Percentiles rank a stretch among this genome's conserved stretches.
Conservation (phyloP, 495 filamentous ascomycete species). For the Physcia stellaris region DNA sequence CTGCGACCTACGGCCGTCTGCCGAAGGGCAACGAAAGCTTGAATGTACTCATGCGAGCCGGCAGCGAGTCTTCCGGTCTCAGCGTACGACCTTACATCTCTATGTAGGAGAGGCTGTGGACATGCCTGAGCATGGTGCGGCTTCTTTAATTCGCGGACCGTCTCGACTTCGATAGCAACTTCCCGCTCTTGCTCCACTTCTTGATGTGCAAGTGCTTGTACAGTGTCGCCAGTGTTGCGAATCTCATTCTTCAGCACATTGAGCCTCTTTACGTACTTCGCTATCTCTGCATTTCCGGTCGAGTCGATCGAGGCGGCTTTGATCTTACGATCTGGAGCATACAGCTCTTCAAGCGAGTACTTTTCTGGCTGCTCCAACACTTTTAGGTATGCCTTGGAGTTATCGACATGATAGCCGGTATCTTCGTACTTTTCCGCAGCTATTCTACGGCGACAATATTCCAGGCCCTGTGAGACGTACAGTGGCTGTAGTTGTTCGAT, state of each 20-base stretch:
- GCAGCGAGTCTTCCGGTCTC: slow-evolving; percentile 18
- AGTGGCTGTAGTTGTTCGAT: slow-evolving; percentile 41
- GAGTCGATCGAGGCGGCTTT: slow-evolving; percentile 6
- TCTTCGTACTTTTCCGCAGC: slow-evolving; percentile 16
- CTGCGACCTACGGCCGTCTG: neutral
- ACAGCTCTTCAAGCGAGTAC: slow-evolving; percentile 33
- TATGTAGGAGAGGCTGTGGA: slow-evolving; percentile 24
- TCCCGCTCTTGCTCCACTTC: slow-evolving; percentile 36
- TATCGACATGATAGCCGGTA: slow-evolving; percentile 17
- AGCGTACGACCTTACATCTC: slow-evolving; percentile 24
- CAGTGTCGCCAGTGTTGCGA: slow-evolving; percentile 17
- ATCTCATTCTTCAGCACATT: slow-evolving; percentile 14
- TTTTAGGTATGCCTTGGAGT: slow-evolving; percentile 24
- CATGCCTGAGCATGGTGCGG: too few relatives aligned
- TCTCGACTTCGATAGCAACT: slow-evolving; percentile 26
- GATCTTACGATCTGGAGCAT: slow-evolving; percentile 17
- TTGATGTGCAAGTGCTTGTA: slow-evolving; percentile 25
- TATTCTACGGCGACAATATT: slow-evolving; percentile 34
- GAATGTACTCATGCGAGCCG: neutral
- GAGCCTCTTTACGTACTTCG: slow-evolving; percentile 15
- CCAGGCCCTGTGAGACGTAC: slow-evolving; percentile 41
- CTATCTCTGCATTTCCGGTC: slow-evolving; percentile 10
- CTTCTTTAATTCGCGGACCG: slow-evolving; percentile 26
- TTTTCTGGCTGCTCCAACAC: slow-evolving; percentile 27
- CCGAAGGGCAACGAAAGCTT: neutral